Conservation (phyloP, 768 basidiomycete species). For the Xerocomellus chrysenteron region DNA sequence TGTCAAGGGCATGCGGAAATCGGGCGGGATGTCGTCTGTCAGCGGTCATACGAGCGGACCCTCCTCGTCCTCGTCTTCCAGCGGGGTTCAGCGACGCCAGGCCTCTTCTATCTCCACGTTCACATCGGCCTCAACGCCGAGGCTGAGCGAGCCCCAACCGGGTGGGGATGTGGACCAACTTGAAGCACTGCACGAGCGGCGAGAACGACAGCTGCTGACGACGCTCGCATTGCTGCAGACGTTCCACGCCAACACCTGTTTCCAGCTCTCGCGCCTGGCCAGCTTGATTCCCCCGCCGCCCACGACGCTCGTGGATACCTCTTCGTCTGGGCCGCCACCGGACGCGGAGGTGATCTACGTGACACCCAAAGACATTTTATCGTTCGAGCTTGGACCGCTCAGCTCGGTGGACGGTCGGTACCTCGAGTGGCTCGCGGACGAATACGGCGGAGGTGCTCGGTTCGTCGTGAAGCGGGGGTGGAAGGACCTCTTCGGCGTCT, state of each 20-base stretch:
- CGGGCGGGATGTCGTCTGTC: conserved; percentile 51
- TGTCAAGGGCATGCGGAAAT: conserved; percentile 40
- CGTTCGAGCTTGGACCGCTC: conserved; percentile 72
- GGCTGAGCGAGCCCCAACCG: conserved; percentile 27
- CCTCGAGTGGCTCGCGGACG: conserved; percentile 72
- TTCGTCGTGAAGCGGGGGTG: conserved; percentile 45
- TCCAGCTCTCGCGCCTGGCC: conserved; percentile 50
- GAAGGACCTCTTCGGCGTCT: conserved; percentile 44
- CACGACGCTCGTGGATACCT: neutral
- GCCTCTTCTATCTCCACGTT: conserved; percentile 31
- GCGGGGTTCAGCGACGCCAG: conserved; percentile 29
- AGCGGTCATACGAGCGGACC: conserved; percentile 33
- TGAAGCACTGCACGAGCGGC: conserved; percentile 22
- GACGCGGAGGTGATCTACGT: conserved; percentile 42
- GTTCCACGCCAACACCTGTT: conserved; percentile 63
- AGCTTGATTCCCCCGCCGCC: conserved; percentile 23
- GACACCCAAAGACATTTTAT: conserved; percentile 59
- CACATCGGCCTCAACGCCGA: conserved; percentile 20
- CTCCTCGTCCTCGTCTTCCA: conserved; percentile 34
- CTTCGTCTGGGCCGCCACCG: conserved; percentile 1
- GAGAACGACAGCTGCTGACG: conserved; percentile 39
- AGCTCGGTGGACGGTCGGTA: conserved; percentile 72
- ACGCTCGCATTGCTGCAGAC: conserved; percentile 64
- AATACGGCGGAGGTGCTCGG: conserved; percentile 51
- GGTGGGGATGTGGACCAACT: conserved; percentile 6